Evolutionary conservation across 2,329 filamentous ascomycete species (phyloP), one percentile per base, ranked within the genome.

Genomic region (Trichoderma aggressivum): DNA sequence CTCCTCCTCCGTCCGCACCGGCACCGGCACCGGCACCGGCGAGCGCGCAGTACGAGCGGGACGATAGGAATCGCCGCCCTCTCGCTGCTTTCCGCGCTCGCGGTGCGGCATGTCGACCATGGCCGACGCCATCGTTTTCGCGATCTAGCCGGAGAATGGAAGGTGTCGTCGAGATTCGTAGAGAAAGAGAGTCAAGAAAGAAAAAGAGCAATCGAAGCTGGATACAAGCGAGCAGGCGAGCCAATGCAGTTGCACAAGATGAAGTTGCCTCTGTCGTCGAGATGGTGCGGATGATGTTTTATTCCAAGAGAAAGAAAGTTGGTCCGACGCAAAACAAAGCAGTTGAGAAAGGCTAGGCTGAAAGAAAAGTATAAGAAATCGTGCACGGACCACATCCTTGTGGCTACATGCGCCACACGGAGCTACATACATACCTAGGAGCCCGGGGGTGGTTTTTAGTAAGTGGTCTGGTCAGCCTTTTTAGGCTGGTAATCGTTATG

Each of bases 1-100:
- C 81, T 94, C 91, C 80, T 94, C 94, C 77, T 92, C 94, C 60
- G 88, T 90, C 73, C 84, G 86, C 67, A 81, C 80, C 12, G 82
- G 81, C 59, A 80, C 80, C 12, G 82, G 81, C 59, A 80, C 80
- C 10, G 82, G 81, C 50, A 81, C 79, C 71, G 78, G 77, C 14
- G 77, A 73, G 70, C 78, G 81, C 72, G 76, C 78, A 73, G 71
- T 75, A 70, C 78, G 78, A 43, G 77, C 76, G 28, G 85, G 85
- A 56, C 85, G 83, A 73, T 88, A 88, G 65, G 81, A 86, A 77
- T 88, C 86, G 75, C 72, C 70, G 75, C 72, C 71, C 47, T 75
- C 76, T 69, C 76, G 78, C 47, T 77, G 78, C 72, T 78, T 76
- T 64, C 76, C 76, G 73, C 80, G 80, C 71, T 81, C 80, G 76